Evolutionary conservation across 441 rosid species (phyloP), one percentile per base, ranked within the genome.

Genomic region (Pelargonium hybrid): DNA sequence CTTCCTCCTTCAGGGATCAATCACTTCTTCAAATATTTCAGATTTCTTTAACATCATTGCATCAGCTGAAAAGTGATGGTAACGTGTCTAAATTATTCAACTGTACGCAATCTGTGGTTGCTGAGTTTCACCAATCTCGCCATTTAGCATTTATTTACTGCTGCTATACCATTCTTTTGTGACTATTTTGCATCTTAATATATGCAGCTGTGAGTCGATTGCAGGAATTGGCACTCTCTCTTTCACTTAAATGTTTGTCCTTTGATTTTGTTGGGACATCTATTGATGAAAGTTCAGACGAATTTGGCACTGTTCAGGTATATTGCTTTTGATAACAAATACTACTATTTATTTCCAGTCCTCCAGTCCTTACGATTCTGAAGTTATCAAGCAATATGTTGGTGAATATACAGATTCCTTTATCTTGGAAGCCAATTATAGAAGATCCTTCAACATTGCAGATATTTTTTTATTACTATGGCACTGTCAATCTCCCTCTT

Each of bases 191-290:
- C 20, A 15, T 67, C 59, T 56, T 69, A 61, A 70, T 68, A 71
- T 75, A 73, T 77, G 71, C 85, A 92, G 98, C 78, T 69, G 76
- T 78, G 48, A 85, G 88, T 72, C 90, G 87, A 57, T 84, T 95
- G 86, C 96, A 92, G 84, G 98, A 87, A 85, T 80, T 92, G 84
- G 93, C 97, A 8, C 92, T 95, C 72, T 90, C 99, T 67, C 98
- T 95, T 78, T 84, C 98, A 0, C 89, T 90, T 68, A 89, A 88
- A 84, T 95, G 99, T 76, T 85, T 92, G 68, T 95, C 99, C 23
- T 95, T 89, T 81, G 98, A 95, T 83, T 95, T 95, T 80, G 95
- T 87, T 81, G 98, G 99, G 81, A 92, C 99, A 68, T 87, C 96
- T 62, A 82, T 87, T 75, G 99, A 95, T 82, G 99, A 95, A 87